These are phyloP conservation scores for Fraxinus excelsior DNA, from an alignment of 257 asterid species.

Conservation along the genomic window DNA sequence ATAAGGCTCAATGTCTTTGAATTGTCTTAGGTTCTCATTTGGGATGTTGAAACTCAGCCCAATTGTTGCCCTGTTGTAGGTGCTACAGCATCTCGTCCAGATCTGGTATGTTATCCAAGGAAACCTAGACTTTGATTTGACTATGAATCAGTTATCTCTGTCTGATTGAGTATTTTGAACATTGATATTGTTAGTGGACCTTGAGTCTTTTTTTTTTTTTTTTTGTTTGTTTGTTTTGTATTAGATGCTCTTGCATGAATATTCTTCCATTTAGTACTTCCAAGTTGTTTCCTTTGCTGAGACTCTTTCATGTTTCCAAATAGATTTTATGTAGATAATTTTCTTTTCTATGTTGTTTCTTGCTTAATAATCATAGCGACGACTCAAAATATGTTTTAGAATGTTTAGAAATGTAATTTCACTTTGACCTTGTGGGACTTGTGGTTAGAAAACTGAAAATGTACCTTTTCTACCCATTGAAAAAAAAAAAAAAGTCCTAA, in stretches of 20 bases:
- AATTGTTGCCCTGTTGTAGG: constrained; percentile 82
- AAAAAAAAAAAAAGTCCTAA: background rate
- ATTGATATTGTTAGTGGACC: too few species aligned
- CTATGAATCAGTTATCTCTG: background rate
- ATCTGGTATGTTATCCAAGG: constrained; percentile 56
- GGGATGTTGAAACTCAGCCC: constrained; percentile 84
- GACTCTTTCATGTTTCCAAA: too few species aligned
- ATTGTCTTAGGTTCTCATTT: constrained; percentile 69
- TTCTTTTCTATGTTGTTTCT: background rate
- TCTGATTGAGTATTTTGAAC: background rate
- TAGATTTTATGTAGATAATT: background rate
- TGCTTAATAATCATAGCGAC: background rate
- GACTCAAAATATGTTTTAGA: background rate
- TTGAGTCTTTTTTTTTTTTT: too few species aligned
- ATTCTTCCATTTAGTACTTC: too few species aligned
- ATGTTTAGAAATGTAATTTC: too few species aligned
- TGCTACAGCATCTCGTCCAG: constrained; percentile 76
- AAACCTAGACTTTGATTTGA: background rate
- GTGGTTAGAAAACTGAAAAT: background rate
- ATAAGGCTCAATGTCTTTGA: constrained; percentile 21
- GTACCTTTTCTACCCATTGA: background rate
- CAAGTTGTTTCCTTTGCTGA: too few species aligned
- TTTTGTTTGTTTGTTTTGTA: too few species aligned
- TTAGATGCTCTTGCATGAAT: too few species aligned
- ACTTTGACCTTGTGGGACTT: background rate